Evolutionary conservation across 768 basidiomycete genomes (phyloP).

Genomic region (Tylopilus subfusipes): DNA sequence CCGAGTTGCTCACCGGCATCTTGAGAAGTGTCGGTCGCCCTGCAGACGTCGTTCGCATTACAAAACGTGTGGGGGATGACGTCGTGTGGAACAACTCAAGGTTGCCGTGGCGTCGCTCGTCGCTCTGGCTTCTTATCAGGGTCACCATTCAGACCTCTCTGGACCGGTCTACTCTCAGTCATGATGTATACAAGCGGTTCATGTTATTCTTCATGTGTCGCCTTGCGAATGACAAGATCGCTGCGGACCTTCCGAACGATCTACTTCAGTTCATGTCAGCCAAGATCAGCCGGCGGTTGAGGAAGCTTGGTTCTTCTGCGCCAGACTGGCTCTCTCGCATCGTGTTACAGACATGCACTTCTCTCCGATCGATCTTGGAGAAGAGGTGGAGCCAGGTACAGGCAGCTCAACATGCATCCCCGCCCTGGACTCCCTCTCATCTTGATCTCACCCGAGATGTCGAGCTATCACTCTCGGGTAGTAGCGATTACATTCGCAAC

Average conservation of each 20-base stretch:
- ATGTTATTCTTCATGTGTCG: slow-evolving; percentile 30
- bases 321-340: slow-evolving; percentile 35
- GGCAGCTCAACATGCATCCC: slow-evolving; percentile 23
- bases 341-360: slow-evolving; percentile 35
- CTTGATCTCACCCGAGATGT: slow-evolving; percentile 32
- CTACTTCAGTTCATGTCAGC: slow-evolving; percentile 28
- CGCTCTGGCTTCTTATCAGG: slow-evolving; percentile 48
- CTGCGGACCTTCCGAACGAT: slow-evolving; percentile 19
- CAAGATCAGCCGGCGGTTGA: slow-evolving; percentile 26
- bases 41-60: slow-evolving; percentile 27
- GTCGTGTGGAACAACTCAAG: slow-evolving; percentile 39
- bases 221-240: slow-evolving; percentile 10
- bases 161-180: slow-evolving; percentile 10
- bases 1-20: slow-evolving; percentile 47
- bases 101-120: slow-evolving; percentile 48
- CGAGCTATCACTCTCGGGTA: slow-evolving; percentile 31
- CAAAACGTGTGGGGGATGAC: slow-evolving; percentile 47
- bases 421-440: slow-evolving; percentile 29
- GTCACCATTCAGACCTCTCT: slow-evolving; percentile 43
- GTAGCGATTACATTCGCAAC: slow-evolving; percentile 26
- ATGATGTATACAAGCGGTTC: slow-evolving; percentile 31
- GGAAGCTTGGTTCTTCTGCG: slow-evolving; percentile 24
- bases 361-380: slow-evolving; percentile 23
- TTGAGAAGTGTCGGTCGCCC: slow-evolving; percentile 37
- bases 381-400: slow-evolving; percentile 35